A percentile compares a stretch with the other conserved stretches of the same genome.
Conservation (phyloP, 345 rosid genomes). For the Hirschfeldia incana region DNA sequence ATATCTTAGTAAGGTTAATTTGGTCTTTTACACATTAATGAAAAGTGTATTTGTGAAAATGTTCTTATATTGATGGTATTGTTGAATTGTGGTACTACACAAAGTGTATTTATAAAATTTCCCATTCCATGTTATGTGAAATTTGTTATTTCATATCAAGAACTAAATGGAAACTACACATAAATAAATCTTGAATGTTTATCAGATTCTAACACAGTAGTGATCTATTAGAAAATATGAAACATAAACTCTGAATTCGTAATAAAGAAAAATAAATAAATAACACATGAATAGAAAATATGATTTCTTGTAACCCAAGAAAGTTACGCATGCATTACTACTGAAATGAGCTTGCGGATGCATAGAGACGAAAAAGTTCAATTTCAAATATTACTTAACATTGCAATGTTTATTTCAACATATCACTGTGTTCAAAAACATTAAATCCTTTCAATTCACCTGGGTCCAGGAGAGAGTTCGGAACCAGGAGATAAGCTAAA, state of each 20-base stretch:
- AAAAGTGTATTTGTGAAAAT: too few relatives aligned
- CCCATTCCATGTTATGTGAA: neutral
- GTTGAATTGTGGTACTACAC: too few relatives aligned
- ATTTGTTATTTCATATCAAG: neutral
- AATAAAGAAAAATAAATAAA: neutral
- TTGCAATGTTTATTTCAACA: neutral
- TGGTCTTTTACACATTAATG: too few relatives aligned
- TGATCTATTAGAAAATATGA: neutral
- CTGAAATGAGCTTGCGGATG: conserved; percentile 2
- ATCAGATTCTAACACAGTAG: neutral
- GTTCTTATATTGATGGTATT: too few relatives aligned
- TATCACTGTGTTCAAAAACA: neutral
- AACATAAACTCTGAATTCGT: neutral
- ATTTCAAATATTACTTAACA: neutral
- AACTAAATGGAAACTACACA: neutral
- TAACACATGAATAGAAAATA: neutral
- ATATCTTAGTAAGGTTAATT: too few relatives aligned
- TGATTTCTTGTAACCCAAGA: conserved; percentile 21
- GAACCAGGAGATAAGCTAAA: conserved; percentile 12
- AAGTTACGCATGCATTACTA: neutral
- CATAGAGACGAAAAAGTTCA: neutral
- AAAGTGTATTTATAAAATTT: too few relatives aligned
- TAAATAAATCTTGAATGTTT: neutral
- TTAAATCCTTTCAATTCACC: conserved; percentile 11
- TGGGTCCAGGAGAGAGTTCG: conserved; percentile 18